Evolutionary conservation across 164 flowering plant species (phyloP).

Genomic region (Stephania japonica): DNA sequence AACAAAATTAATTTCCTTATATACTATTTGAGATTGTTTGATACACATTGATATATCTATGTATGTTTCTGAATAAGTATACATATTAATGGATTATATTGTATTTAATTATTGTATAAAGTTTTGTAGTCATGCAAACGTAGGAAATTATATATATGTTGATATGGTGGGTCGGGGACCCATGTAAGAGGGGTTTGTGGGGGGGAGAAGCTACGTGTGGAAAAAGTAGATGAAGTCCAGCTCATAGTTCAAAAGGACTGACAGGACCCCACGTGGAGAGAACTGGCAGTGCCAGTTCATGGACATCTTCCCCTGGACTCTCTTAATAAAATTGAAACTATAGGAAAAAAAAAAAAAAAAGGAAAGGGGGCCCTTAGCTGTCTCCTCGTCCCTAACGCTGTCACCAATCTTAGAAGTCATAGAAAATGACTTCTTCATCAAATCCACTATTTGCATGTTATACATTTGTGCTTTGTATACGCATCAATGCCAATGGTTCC

Average conservation of each 20-base stretch:
- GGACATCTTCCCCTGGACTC: conserved; percentile 19
- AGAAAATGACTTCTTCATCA: conserved; percentile 7
- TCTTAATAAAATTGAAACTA: conserved; percentile 3
- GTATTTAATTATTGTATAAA: too few relatives aligned
- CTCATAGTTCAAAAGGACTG: conserved; percentile 1
- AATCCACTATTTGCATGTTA: background rate
- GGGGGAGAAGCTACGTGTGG: background rate
- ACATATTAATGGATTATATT: too few relatives aligned
- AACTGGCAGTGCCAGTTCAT: conserved; percentile 33
- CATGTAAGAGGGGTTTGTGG: background rate
- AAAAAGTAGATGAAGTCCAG: background rate
- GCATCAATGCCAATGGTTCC: too few relatives aligned
- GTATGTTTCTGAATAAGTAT: too few relatives aligned
- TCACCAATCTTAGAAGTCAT: conserved; percentile 24
- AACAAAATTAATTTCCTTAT: too few relatives aligned
- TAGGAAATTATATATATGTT: too few relatives aligned
- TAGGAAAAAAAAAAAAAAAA: too few relatives aligned
- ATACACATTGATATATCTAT: too few relatives aligned
- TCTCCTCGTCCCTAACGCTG: conserved; percentile 37
- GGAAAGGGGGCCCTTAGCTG: conserved; percentile 21
- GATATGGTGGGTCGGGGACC: background rate
- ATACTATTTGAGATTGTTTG: too few relatives aligned
- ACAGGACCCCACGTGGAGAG: conserved; percentile 38
- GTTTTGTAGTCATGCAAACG: too few relatives aligned
- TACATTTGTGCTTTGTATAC: too few relatives aligned